These are phyloP conservation scores for Apiotrichum akiyoshidainum DNA, from an alignment of 1,284 basidiomycete species.

Conservation along the genomic window DNA sequence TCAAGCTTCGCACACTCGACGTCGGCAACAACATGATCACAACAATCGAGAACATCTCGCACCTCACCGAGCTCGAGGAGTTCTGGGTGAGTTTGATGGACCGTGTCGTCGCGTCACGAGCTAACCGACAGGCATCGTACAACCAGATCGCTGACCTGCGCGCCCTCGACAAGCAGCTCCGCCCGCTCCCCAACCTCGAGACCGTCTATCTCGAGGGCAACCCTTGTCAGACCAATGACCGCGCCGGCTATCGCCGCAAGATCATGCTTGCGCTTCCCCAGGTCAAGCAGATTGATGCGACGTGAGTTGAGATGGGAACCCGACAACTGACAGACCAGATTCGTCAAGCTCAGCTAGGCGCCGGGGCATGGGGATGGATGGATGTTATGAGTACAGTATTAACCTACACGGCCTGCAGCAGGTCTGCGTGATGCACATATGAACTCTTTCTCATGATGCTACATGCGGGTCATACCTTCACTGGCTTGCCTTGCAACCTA, in stretches of 20 bases:
- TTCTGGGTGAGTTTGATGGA: constrained; percentile 70
- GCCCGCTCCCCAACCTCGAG: constrained; percentile 63
- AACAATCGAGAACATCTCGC: constrained; percentile 73
- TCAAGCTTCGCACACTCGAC: constrained; percentile 79
- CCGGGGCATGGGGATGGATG: no score
- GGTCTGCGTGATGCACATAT: no score
- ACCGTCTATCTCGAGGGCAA: constrained; percentile 95
- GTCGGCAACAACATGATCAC: constrained; percentile 80
- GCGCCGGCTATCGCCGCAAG: constrained; percentile 79
- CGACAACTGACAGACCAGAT: constrained; percentile 6
- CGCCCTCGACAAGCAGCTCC: constrained; percentile 67
- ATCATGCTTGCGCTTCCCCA: constrained; percentile 84
- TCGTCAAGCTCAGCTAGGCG: constrained; percentile 7
- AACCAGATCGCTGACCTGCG: constrained; percentile 73
- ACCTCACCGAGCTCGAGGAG: constrained; percentile 75
- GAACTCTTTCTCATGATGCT: no score
- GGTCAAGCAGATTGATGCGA: constrained; percentile 90
- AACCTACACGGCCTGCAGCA: no score
- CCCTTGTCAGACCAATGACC: constrained; percentile 79
- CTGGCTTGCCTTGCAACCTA: background rate
- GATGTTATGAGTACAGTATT: no score
- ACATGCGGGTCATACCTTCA: no score
- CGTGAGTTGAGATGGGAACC: constrained; percentile 59
- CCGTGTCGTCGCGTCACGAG: background rate
- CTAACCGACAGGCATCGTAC: constrained; percentile 66